Conservation (phyloP, 2,329 filamentous ascomycete genomes). For the Colletotrichum destructivum region DNA sequence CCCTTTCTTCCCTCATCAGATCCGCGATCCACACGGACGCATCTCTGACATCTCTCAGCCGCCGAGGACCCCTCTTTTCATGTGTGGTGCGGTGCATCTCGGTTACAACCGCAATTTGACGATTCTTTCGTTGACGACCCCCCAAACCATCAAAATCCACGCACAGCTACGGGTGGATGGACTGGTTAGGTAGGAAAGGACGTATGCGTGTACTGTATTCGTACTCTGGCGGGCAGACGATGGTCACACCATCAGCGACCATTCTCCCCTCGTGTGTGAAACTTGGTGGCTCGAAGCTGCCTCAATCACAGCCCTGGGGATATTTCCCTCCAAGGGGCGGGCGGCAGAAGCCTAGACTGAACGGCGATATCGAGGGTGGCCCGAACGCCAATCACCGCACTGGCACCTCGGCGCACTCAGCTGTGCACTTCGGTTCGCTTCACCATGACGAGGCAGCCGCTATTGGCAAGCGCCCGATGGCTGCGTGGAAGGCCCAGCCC, state of each 20-base stretch:
- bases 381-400: slow-evolving; percentile 22
- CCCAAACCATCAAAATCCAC: no score
- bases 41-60: not conserved
- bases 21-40: slow-evolving; percentile 10
- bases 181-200: no score
- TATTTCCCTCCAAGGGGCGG: not conserved
- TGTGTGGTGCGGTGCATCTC: slow-evolving; percentile 6
- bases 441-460: slow-evolving; percentile 11
- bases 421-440: not conserved
- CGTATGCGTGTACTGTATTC: no score
- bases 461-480: slow-evolving; percentile 28
- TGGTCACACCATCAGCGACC: no score
- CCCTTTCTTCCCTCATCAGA: not conserved
- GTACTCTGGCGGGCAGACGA: no score
- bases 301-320: slow-evolving; percentile 9
- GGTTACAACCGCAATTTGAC: slow-evolving; percentile 19
- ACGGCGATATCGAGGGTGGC: slow-evolving; percentile 10
- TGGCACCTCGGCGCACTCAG: slow-evolving; percentile 4
- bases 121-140: not conserved
- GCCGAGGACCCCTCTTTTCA: slow-evolving; percentile 9
- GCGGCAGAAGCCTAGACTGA: slow-evolving; percentile 3
- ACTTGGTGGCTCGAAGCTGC: not conserved
- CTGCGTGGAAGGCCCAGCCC: not conserved
- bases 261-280: no score
- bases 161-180: no score